Conservation (phyloP, 208 protist species). For the Trichomonas gallinae region DNA sequence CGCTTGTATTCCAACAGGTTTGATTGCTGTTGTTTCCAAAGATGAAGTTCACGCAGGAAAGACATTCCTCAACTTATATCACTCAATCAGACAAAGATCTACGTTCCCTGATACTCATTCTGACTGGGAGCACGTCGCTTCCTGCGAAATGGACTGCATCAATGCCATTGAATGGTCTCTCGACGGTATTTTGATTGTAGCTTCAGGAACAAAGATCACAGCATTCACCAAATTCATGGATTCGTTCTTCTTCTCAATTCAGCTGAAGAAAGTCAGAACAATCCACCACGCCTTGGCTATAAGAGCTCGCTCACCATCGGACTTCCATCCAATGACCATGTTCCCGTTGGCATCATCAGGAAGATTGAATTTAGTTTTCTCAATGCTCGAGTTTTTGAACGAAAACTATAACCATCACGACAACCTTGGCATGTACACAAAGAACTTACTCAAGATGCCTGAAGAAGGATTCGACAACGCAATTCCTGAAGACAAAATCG, state of each 20-base stretch:
- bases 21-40: neutral
- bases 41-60: neutral
- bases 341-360: neutral
- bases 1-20: neutral
- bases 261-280: neutral
- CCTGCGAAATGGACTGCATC: too few relatives aligned
- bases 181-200: neutral
- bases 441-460: neutral
- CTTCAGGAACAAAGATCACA: neutral
- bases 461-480: neutral
- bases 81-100: neutral
- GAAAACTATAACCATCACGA: neutral
- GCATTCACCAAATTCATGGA: conserved; percentile 15
- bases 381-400: neutral
- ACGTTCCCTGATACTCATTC: neutral
- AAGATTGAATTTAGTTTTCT: neutral
- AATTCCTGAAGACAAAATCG: neutral
- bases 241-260: neutral
- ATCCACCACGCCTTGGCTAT: neutral
- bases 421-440: neutral
- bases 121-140: neutral
- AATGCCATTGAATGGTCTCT: neutral
- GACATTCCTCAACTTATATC: neutral
- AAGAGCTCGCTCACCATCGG: neutral
- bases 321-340: neutral